phyloP scores from a whole-genome alignment of 2,329 filamentous ascomycete species.

The Xylaria sp. region DNA sequence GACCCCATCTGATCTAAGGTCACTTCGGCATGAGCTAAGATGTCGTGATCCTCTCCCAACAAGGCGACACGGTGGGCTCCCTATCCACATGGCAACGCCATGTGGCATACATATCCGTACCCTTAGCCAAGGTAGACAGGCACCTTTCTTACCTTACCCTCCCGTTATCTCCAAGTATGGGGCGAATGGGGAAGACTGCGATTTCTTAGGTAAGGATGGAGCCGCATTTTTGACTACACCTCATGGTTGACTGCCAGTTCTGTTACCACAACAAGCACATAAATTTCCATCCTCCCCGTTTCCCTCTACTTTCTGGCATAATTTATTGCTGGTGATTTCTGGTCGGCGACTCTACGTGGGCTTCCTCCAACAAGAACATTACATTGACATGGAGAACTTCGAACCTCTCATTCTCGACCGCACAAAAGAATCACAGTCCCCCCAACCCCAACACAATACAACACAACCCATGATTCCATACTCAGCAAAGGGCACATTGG shows the following conservation, averaged over 20 bases:
- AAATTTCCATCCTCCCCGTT: no score
- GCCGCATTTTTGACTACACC: conserved; percentile 26
- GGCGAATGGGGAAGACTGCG: not conserved
- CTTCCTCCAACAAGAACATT: no score
- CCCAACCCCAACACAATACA: no score
- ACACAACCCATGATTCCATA: no score
- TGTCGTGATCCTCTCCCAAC: conserved; percentile 11
- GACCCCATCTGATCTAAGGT: conserved; percentile 12
- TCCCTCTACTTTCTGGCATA: no score
- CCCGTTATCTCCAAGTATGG: conserved; percentile 24
- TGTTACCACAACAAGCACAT: not conserved
- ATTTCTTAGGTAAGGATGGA: conserved; percentile 26
- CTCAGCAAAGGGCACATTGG: not conserved
- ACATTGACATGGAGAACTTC: no score
- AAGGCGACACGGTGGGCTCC: not conserved
- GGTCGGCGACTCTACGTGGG: no score
- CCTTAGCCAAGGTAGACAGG: not conserved
- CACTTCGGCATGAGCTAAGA: conserved; percentile 2
- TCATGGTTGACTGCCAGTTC: not conserved
- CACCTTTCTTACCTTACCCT: conserved; percentile 16
- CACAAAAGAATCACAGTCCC: no score
- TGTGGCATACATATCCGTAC: not conserved
- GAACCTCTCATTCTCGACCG: no score
- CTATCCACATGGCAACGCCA: conserved; percentile 5
- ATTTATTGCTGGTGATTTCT: no score